These are phyloP conservation scores for Centaurea solstitialis DNA, from an alignment of 129 eudicot genomes.

Conservation along the genomic window DNA sequence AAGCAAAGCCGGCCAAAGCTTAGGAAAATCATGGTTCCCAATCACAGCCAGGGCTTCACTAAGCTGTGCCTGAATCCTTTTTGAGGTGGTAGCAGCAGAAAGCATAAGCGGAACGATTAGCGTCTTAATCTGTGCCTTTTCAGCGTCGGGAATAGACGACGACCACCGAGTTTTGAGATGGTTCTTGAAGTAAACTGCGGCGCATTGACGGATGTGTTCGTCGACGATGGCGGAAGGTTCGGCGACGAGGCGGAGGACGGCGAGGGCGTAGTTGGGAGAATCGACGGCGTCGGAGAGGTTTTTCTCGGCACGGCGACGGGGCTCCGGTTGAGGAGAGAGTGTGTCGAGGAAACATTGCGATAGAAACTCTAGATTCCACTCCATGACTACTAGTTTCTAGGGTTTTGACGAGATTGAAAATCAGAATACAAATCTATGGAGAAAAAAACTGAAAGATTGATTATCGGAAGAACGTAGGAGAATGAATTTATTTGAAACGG, in stretches of 20 bases:
- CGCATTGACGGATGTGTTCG: slow-evolving; percentile 75
- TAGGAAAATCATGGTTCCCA: slow-evolving; percentile 93
- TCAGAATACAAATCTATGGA: background rate
- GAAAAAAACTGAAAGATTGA: too few species aligned
- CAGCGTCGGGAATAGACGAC: slow-evolving; percentile 52
- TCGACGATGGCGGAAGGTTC: slow-evolving; percentile 68
- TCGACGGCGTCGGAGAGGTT: slow-evolving; percentile 68
- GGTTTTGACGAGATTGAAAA: slow-evolving; percentile 19
- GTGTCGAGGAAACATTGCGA: slow-evolving; percentile 70
- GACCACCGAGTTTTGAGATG: slow-evolving; percentile 72
- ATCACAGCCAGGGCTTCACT: slow-evolving; percentile 82
- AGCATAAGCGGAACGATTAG: slow-evolving; percentile 79
- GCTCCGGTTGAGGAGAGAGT: slow-evolving; percentile 74
- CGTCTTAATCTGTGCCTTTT: slow-evolving; percentile 75
- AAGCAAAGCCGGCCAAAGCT: slow-evolving; percentile 64
- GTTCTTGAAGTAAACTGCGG: slow-evolving; percentile 90
- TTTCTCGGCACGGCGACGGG: slow-evolving; percentile 80
- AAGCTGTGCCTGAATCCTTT: slow-evolving; percentile 78
- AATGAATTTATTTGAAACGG: too few species aligned
- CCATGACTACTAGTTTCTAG: slow-evolving; percentile 52
- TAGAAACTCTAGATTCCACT: slow-evolving; percentile 67
- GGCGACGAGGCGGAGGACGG: slow-evolving; percentile 79
- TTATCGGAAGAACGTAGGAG: too few species aligned
- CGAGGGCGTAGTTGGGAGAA: slow-evolving; percentile 68
- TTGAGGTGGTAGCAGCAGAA: slow-evolving; percentile 40